Evolutionary conservation across 306 rosid genomes (phyloP), one percentile per base, ranked within the genome.

Genomic region (Acacia melanoxylon): DNA sequence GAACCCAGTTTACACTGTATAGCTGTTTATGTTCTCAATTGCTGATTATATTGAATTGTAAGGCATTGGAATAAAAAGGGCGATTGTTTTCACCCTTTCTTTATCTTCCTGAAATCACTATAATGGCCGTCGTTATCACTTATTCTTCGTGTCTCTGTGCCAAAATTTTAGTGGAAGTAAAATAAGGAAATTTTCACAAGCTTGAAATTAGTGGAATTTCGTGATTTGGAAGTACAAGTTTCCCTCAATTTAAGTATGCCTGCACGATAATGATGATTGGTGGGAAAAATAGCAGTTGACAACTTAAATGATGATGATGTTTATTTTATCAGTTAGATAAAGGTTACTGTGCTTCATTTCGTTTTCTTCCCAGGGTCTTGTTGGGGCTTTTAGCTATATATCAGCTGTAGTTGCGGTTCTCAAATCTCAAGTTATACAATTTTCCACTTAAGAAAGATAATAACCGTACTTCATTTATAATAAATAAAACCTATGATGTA

Each of bases 1-100:
- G 98, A 96, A 90, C 86, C 85, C 84, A 75, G 92, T 83, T 86
- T 87, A 78, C 78, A 62, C 75, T 85, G 83, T 85, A 80, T 63
- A 41, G 82, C 77, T 86, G 85, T 86, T 68, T 86, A 63, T 84
- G 77, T 81, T 59, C 85, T 87, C 77, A 5, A 65, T 79, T 80
- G 76, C 79, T 81, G 33, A 27, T 79, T 77, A 82, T 78, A 63
- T 83, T 88, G 83, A 65, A 79, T 79, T 89, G 86, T 85, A 90
- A 86, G 69, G 62, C 46, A 61, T 48, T 80, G 24, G 74, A 68
- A 73, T 68, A 59, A 56, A 72, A 83, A 56, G 22, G 73, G 65
- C 51, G 37, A 73, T 83, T 49, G 1, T 51, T 49, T 46, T 72
- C 8, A 72, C 14, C n/a, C n/a, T n/a, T 71, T 45, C 12, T 72